Evolutionary conservation across 306 rosid species (phyloP).

Genomic region (Prunus campanulata): DNA sequence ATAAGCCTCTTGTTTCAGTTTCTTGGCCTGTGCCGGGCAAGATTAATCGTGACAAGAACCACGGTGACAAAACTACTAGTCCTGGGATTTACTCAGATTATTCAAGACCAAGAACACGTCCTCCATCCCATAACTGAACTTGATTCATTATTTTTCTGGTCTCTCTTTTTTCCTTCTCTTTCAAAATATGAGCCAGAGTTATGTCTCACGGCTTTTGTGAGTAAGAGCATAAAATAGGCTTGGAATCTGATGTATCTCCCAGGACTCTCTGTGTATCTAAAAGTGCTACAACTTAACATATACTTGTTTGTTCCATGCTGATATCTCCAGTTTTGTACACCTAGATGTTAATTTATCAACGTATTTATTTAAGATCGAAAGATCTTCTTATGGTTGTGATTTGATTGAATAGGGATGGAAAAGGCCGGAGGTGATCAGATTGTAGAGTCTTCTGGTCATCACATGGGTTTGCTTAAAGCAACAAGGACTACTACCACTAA

Average conservation of each 20-base stretch:
- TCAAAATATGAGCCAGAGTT: background rate
- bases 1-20: constrained; percentile 30
- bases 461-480: constrained; percentile 32
- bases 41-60: background rate
- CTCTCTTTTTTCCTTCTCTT: background rate
- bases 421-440: constrained; percentile 25
- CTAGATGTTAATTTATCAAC: background rate
- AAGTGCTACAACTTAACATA: background rate
- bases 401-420: constrained; percentile 23
- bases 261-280: background rate
- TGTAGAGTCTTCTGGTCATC: constrained; percentile 21
- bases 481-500: constrained; percentile 6
- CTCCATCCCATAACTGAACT: constrained; percentile 62
- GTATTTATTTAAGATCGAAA: background rate
- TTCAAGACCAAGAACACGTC: constrained; percentile 57
- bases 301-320: background rate
- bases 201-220: background rate
- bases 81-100: constrained; percentile 51
- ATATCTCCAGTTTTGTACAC: constrained; percentile 4
- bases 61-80: constrained; percentile 17
- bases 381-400: background rate
- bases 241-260: background rate
- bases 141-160: background rate
- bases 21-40: constrained; percentile 32
- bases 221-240: background rate